Conservation (phyloP, 1,284 basidiomycete genomes). For the Austroboletus rostrupii region DNA sequence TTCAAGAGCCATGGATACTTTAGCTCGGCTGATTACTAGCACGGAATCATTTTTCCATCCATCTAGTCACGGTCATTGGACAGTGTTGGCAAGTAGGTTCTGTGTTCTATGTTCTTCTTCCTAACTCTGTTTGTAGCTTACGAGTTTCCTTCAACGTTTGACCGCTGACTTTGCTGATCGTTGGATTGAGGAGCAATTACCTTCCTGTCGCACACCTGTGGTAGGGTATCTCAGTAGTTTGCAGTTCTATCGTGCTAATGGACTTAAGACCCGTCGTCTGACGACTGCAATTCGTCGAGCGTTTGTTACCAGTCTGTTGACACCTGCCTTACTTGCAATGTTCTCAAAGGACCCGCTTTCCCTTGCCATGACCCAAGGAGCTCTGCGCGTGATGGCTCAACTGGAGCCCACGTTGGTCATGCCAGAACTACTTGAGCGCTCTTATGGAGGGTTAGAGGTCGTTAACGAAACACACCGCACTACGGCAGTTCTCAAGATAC, state of each 20-base stretch:
- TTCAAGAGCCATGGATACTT: conserved; percentile 84
- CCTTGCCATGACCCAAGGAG: conserved; percentile 65
- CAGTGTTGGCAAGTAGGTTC: conserved; percentile 50
- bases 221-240: conserved; percentile 37
- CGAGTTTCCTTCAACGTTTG: conserved; percentile 48
- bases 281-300: conserved; percentile 80
- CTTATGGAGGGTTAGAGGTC: conserved; percentile 87
- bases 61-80: conserved; percentile 75
- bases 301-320: conserved; percentile 81
- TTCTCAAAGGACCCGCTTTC: conserved; percentile 84
- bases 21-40: conserved; percentile 87
- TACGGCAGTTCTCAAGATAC: conserved; percentile 84
- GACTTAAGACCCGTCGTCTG: conserved; percentile 63
- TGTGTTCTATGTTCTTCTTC: background rate
- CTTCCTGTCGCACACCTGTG: conserved; percentile 77
- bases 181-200: conserved; percentile 79
- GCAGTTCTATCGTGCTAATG: background rate
- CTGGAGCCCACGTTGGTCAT: conserved; percentile 88
- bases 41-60: conserved; percentile 94
- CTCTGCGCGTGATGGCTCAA: conserved; percentile 71
- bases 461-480: conserved; percentile 95
- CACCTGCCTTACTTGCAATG: conserved; percentile 90
- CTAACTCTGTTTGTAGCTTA: conserved; percentile 24
- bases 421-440: conserved; percentile 89
- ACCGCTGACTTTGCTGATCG: conserved; percentile 79